Conservation (phyloP, 2,329 filamentous ascomycete species). For the Botryosphaeria dothidea region DNA sequence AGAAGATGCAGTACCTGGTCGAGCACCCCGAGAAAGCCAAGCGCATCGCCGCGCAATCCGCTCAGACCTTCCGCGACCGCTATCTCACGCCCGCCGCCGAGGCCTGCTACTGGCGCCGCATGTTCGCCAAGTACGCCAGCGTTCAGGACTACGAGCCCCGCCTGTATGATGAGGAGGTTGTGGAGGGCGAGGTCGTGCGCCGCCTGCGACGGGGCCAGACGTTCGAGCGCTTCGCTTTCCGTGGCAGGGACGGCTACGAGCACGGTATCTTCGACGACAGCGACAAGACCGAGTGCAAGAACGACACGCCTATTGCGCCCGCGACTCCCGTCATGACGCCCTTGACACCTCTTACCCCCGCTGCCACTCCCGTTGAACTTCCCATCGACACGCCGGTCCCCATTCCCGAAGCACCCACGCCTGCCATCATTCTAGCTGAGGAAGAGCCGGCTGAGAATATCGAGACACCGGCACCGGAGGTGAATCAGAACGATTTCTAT, state of each 20-base stretch:
- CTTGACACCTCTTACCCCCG: background rate
- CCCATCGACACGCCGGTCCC: background rate
- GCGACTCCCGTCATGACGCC: background rate
- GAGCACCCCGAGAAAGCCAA: conserved; percentile 46
- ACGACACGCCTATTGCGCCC: background rate
- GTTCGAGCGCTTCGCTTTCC: conserved; percentile 15
- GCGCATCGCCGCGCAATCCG: conserved; percentile 52
- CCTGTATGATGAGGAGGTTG: conserved; percentile 10
- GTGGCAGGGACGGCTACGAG: background rate
- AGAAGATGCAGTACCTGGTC: conserved; percentile 43
- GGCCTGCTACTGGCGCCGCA: conserved; percentile 56
- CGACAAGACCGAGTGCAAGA: conserved; percentile 11
- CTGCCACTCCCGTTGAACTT: background rate
- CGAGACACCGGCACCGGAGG: background rate
- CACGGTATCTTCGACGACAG: conserved; percentile 12
- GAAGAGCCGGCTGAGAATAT: background rate
- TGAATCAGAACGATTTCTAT: background rate
- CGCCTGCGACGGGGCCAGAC: conserved; percentile 10
- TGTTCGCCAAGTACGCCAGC: conserved; percentile 33
- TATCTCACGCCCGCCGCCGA: conserved; percentile 58
- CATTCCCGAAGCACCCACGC: background rate
- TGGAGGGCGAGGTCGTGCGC: conserved; percentile 5
- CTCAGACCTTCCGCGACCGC: conserved; percentile 51
- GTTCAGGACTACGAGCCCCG: conserved; percentile 10
- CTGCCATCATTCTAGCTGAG: background rate